phyloP scores from a whole-genome alignment of 1,284 basidiomycete genomes.

The Trichosporon asahii region DNA sequence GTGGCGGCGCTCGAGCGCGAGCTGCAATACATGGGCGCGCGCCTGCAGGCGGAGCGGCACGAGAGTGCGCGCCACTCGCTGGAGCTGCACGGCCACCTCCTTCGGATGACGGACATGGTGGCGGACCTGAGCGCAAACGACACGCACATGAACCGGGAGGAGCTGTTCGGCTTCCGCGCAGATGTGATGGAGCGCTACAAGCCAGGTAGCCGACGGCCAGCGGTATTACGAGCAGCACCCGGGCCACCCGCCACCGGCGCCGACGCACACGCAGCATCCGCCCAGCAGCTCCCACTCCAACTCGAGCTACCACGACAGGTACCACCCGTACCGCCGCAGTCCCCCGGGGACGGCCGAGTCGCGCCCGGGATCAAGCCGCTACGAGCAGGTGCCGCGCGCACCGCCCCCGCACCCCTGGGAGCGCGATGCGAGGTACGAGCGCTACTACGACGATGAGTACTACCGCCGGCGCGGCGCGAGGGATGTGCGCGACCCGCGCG shows the following conservation, averaged over 20 bases:
- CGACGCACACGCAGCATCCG: neutral
- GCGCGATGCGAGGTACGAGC: neutral
- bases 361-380: neutral
- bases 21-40: constrained; percentile 29
- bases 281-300: neutral
- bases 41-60: constrained; percentile 35
- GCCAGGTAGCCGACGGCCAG: constrained; percentile 1
- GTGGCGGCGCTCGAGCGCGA: constrained; percentile 37
- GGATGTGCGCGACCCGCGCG: neutral
- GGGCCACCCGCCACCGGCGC: neutral
- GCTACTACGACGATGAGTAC: constrained; percentile 6
- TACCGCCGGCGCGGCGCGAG: neutral
- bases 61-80: constrained; percentile 33
- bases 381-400: neutral
- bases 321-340: constrained; percentile 1
- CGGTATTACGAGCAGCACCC: neutral
- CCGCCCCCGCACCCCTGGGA: neutral
- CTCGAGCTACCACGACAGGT: neutral
- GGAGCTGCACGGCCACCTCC: constrained; percentile 35
- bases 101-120: constrained; percentile 31
- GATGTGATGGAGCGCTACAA: constrained; percentile 8
- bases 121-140: neutral
- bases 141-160: constrained; percentile 1
- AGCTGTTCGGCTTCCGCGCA: constrained; percentile 1
- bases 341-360: neutral